These are phyloP conservation scores for Adansonia digitata DNA, from an alignment of 345 rosid genomes.

Conservation along the genomic window DNA sequence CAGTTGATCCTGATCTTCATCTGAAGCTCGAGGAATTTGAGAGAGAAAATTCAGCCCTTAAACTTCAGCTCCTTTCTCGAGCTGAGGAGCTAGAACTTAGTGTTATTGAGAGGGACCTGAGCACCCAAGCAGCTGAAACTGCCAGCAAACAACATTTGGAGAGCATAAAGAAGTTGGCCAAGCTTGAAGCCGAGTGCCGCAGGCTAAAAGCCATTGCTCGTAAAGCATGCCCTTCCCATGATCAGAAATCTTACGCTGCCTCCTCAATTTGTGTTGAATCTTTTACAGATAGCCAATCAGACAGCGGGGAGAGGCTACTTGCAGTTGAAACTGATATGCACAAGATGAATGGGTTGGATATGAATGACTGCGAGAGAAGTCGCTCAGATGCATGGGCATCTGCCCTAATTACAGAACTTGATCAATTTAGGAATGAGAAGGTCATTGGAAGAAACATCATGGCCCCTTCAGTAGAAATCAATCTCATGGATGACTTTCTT, in stretches of 20 bases:
- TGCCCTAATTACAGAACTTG: slow-evolving; percentile 28
- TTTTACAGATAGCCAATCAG: slow-evolving; percentile 65
- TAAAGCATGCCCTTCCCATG: slow-evolving; percentile 32
- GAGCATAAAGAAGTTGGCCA: slow-evolving; percentile 70
- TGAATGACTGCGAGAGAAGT: slow-evolving; percentile 24
- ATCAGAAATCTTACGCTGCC: slow-evolving; percentile 31
- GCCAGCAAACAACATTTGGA: slow-evolving; percentile 89
- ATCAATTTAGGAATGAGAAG: slow-evolving; percentile 38
- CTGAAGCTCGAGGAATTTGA: slow-evolving; percentile 51
- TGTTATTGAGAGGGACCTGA: slow-evolving; percentile 75
- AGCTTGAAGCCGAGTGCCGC: slow-evolving; percentile 74
- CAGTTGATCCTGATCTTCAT: slow-evolving; percentile 31
- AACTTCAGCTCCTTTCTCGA: slow-evolving; percentile 43
- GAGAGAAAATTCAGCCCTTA: slow-evolving; percentile 60
- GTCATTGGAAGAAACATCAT: slow-evolving; percentile 27
- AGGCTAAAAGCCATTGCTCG: slow-evolving; percentile 51
- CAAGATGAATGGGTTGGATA: slow-evolving; percentile 24
- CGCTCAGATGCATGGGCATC: slow-evolving; percentile 35
- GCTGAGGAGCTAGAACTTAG: slow-evolving; percentile 54
- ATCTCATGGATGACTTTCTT: slow-evolving; percentile 95
- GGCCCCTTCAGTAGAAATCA: slow-evolving; percentile 41
- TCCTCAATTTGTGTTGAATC: slow-evolving; percentile 55
- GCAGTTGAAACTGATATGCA: slow-evolving; percentile 41
- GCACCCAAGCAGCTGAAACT: slow-evolving; percentile 79
- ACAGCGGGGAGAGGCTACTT: slow-evolving; percentile 46